phyloP scores from a whole-genome alignment of 108 stramenopile species.

The Nitzschia sp. region DNA sequence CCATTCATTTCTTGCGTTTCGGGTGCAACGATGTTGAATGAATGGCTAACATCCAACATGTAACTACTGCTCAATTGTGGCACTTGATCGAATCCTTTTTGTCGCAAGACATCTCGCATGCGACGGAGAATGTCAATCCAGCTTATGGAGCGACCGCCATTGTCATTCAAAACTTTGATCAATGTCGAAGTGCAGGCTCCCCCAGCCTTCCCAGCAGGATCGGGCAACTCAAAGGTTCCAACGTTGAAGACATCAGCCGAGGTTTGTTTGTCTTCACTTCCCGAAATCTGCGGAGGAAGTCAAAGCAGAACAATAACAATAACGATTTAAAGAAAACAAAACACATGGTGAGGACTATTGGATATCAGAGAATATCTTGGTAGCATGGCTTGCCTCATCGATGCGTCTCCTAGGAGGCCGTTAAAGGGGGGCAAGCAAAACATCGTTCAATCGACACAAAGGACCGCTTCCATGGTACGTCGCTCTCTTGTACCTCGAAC shows the following conservation, averaged over 20 bases:
- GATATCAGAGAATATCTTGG: no score
- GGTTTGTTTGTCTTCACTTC: conserved; percentile 77
- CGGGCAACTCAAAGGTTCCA: conserved; percentile 78
- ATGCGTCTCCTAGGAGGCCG: no score
- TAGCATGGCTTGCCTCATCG: no score
- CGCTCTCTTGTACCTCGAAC: no score
- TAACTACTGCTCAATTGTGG: conserved; percentile 80
- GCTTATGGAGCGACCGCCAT: conserved; percentile 41
- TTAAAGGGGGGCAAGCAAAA: no score
- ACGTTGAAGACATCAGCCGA: conserved; percentile 85
- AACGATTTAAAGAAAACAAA: no score
- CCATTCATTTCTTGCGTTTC: conserved; percentile 28
- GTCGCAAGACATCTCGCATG: conserved; percentile 59
- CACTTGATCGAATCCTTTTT: conserved; percentile 67
- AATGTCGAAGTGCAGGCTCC: conserved; percentile 93
- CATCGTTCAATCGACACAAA: no score
- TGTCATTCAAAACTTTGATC: conserved; percentile 70
- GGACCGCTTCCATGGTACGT: no score
- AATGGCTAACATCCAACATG: conserved; percentile 64
- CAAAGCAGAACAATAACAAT: no score
- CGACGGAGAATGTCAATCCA: conserved; percentile 75
- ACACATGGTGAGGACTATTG: no score
- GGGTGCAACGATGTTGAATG: conserved; percentile 41
- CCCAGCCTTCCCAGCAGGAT: conserved; percentile 77
- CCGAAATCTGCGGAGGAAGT: no score